Conservation (phyloP, 2,329 filamentous ascomycete species). For the Diplocarpon rosae region DNA sequence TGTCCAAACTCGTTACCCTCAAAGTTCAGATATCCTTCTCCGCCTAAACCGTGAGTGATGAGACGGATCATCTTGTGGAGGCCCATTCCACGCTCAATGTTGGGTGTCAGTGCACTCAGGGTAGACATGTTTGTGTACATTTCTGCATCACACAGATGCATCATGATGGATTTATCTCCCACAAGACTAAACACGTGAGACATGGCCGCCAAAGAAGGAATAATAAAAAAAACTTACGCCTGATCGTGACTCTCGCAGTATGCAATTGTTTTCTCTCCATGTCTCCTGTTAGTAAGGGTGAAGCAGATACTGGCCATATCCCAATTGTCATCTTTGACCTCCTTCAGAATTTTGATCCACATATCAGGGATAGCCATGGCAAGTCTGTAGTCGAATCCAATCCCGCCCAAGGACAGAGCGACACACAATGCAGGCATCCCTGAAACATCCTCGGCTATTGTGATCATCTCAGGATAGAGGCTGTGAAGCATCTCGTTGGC, state of each 20-base stretch:
- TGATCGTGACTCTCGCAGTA: constrained; percentile 97
- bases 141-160: constrained; percentile 95
- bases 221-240: constrained; percentile 50
- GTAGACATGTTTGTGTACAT: constrained; percentile 97
- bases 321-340: constrained; percentile 78
- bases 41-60: constrained; percentile 80
- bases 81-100: constrained; percentile 83
- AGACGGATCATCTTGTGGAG: constrained; percentile 97
- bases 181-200: constrained; percentile 57
- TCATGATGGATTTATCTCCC: constrained; percentile 92
- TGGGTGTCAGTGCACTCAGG: constrained; percentile 69
- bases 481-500: constrained; percentile 92
- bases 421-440: constrained; percentile 97
- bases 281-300: constrained; percentile 82
- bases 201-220: neutral
- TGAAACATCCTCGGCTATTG: constrained; percentile 92
- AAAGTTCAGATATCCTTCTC: constrained; percentile 96
- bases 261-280: constrained; percentile 96
- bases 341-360: constrained; percentile 98
- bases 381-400: constrained; percentile 94
- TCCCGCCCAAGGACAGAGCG: constrained; percentile 71
- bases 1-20: constrained; percentile 98
- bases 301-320: constrained; percentile 76
- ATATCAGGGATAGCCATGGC: constrained; percentile 97
- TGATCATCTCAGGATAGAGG: constrained; percentile 81